Base-by-base conservation (phyloP, 2,329 filamentous ascomycete species). In the Hypoxylon sp. region DNA sequence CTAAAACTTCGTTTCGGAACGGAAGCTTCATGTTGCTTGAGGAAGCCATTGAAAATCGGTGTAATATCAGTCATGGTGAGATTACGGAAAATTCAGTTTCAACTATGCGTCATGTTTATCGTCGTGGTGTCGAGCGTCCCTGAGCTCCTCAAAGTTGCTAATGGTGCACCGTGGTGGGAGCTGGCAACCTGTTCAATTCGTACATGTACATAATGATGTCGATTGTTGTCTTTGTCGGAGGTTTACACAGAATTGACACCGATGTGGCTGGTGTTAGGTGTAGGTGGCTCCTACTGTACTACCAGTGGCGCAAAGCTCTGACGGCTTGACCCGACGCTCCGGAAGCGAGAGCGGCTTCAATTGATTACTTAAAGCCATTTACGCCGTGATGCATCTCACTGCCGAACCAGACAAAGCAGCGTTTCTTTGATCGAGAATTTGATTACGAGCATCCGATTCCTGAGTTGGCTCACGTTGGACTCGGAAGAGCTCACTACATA, bases 31-130 rank as follows among this genome's bases (percentile, higher is more conserved):
- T 88, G 87, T 73, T 85, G 82, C 75, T 86, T 86, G 24, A 95
- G 85, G 51, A 91, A 85, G 78, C 90, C 84, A 78, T 93, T 90
- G 81, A 95, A 91, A 48, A 86, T 78, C 39, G 88, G 82, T 7
- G 92, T 93, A 66, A 94, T 84, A 78, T 94, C 87, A 69, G 83
- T 80, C 84, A 88, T 87, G 48, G 32, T 71, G 62, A 46, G 35
- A 31, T 2, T 24, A 11, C 1, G n/a, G 15, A 1, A 55, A 24
- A 4, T 13, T 31, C 3, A 42, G 55, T 15, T 44, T 56, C 46
- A 55, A 44, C 17, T 32, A 37, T 37, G 37, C 11, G 2, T 11
- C 44, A 65, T 66, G 32, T 54, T 65, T 52, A 46, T 61, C 15
- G 56, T 59, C 62, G 15, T 58, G 32, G 52, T 44, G 35, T 62